These are phyloP conservation scores for Arthrinium puccinioides DNA, from an alignment of 2,329 filamentous ascomycete genomes.

Conservation along the genomic window DNA sequence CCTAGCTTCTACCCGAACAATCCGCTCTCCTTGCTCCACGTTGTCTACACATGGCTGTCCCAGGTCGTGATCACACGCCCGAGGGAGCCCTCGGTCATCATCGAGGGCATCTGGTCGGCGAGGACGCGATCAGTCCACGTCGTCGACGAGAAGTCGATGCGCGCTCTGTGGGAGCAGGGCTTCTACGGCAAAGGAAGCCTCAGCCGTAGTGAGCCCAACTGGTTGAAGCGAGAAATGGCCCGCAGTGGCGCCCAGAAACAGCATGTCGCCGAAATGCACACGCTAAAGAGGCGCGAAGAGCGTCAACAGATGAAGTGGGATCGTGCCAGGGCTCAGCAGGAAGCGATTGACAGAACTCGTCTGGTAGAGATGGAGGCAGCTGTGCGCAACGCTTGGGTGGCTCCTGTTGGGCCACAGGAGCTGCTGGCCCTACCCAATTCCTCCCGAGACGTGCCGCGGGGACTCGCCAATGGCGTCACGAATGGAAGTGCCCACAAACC, in stretches of 20 bases:
- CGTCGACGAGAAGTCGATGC: constrained; percentile 65
- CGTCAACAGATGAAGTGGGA: constrained; percentile 84
- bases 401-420: constrained; percentile 38
- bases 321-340: constrained; percentile 77
- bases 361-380: no score
- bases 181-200: constrained; percentile 94
- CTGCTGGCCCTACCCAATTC: constrained; percentile 53
- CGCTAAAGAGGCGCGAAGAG: constrained; percentile 68
- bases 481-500: constrained; percentile 5
- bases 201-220: constrained; percentile 90
- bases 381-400: constrained; percentile 29
- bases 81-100: constrained; percentile 55
- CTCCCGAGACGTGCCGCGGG: constrained; percentile 22
- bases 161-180: constrained; percentile 88
- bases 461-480: constrained; percentile 8
- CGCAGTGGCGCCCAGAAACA: constrained; percentile 55
- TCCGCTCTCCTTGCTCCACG: constrained; percentile 77
- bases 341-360: constrained; percentile 68
- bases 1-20: constrained; percentile 89
- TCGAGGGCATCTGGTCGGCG: constrained; percentile 73
- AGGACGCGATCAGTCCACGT: constrained; percentile 80
- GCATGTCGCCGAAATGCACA: constrained; percentile 76
- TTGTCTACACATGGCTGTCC: constrained; percentile 69
- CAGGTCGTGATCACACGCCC: constrained; percentile 63
- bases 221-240: constrained; percentile 77